These are phyloP conservation scores for Pyrus pyrifolia DNA, from an alignment of 306 rosid species.

Conservation along the genomic window DNA sequence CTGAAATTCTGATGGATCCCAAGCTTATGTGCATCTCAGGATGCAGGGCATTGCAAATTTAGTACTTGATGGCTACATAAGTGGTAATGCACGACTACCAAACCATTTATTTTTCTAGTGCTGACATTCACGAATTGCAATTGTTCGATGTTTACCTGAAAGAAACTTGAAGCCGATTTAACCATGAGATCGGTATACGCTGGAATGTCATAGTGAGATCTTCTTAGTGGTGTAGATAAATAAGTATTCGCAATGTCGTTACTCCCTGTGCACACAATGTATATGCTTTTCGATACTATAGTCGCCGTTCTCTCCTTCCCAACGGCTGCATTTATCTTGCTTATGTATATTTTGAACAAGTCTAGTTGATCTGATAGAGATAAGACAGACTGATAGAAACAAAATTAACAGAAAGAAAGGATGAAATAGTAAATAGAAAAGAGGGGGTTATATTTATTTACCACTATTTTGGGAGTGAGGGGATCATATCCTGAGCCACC, in stretches of 20 bases:
- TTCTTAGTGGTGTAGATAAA: conserved; percentile 29
- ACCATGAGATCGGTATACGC: conserved; percentile 56
- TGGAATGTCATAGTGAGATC: conserved; percentile 28
- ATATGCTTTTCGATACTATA: conserved; percentile 50
- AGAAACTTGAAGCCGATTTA: conserved; percentile 40
- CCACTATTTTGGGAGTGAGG: conserved; percentile 45
- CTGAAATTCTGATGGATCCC: background rate
- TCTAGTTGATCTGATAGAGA: conserved; percentile 49
- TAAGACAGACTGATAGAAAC: conserved; percentile 35
- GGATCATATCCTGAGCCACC: conserved; percentile 72
- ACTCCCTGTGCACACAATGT: conserved; percentile 39
- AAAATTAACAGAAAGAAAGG: background rate
- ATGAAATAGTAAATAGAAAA: background rate
- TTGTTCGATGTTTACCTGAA: conserved; percentile 25
- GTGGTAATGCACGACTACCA: background rate
- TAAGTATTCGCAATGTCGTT: conserved; percentile 64
- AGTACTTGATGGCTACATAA: background rate
- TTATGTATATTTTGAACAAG: conserved; percentile 45
- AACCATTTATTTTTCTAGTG: background rate
- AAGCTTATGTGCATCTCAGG: no score
- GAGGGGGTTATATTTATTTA: conserved; percentile 26
- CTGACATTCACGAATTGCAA: background rate
- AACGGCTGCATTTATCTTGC: conserved; percentile 32
- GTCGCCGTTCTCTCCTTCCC: conserved; percentile 28
- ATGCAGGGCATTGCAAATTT: no score